Evolutionary conservation across 1,284 basidiomycete species (phyloP), one percentile per base, ranked within the genome.

Genomic region (Mixia osmundae): DNA sequence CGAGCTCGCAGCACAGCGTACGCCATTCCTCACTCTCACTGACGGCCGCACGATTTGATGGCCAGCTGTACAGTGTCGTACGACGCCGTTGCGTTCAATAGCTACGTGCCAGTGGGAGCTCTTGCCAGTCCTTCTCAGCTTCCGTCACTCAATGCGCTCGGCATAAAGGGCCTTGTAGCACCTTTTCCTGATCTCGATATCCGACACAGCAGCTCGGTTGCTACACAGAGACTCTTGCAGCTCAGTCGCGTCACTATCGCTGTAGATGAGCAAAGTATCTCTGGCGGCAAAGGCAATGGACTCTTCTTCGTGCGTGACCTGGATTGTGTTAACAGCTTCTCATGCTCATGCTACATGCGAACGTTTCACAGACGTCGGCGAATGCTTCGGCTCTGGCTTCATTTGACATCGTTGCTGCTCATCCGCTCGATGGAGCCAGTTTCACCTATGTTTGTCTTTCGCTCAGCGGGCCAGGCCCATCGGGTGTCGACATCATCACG

Each of bases 241-340:
- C 49, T 55, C 7, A 50, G 47, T 24, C 45, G 54, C 1, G 36
- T 56, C 3, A 56, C 54, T 2, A 36, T 55, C 4, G 42, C 50
- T 0, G 42, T 56, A 15, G 51, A 54, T 36, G 51, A 54, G 10
- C 47, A 47, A 4, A 39, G 37, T 18, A 45, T 50, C 26, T 44
- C 35, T 36, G 41, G 41, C 19, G 41, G 34, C 1, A 40, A 37
- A 31, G 41, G 41, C 24, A 41, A 42, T 25, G 42, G 41, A 9
- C 22, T 20, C 14, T 16, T 30, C 18, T 44, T 44, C 25, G 40
- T 42, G 25, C 27, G 42, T 38, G 7, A 9, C 8, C 22, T 25
- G 23, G 21, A n/a, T 9, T 12, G 9, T 16, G 3, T 21, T 12
- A 18, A 15, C 16, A 9, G 15, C 12, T n/a, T 20, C n/a, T 18